These are phyloP conservation scores for Ogataea philodendri DNA, from an alignment of 805 yeast genomes.

Conservation along the genomic window DNA sequence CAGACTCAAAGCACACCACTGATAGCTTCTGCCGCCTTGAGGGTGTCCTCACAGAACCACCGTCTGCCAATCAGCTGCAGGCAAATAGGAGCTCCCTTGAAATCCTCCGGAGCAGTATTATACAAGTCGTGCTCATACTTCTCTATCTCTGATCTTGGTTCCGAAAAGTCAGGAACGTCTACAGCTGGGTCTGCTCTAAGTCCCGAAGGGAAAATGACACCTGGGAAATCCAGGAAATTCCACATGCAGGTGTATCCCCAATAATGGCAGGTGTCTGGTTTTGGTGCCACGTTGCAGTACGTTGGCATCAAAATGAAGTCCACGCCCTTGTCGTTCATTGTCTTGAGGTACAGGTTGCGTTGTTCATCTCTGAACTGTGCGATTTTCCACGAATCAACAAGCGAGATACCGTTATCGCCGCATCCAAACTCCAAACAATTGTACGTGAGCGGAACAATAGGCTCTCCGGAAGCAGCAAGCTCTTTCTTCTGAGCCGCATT, in stretches of 20 bases:
- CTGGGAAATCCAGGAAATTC: constrained; percentile 67
- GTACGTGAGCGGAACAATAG: constrained; percentile 53
- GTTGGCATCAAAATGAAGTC: constrained; percentile 65
- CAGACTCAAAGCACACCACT: no score
- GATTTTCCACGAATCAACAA: constrained; percentile 47
- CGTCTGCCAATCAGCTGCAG: constrained; percentile 51
- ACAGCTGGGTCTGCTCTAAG: constrained; percentile 42
- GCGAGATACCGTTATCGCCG: constrained; percentile 47
- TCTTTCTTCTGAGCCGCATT: constrained; percentile 47
- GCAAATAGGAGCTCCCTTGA: constrained; percentile 47
- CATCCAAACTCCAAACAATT: constrained; percentile 53
- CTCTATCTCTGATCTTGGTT: constrained; percentile 28
- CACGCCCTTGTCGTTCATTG: constrained; percentile 48
- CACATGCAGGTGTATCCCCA: constrained; percentile 76
- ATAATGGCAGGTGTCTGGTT: constrained; percentile 55
- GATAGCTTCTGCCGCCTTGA: constrained; percentile 43
- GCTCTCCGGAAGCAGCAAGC: constrained; percentile 63
- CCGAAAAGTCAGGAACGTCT: constrained; percentile 19
- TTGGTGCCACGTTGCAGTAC: constrained; percentile 64
- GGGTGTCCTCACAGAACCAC: constrained; percentile 47
- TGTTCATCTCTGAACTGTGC: constrained; percentile 50
- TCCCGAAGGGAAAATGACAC: constrained; percentile 58
- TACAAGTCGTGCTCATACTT: constrained; percentile 34
- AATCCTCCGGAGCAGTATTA: constrained; percentile 33
- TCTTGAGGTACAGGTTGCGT: constrained; percentile 49